Conservation (phyloP, 305 asterid genomes). For the Solanum chacoense region DNA sequence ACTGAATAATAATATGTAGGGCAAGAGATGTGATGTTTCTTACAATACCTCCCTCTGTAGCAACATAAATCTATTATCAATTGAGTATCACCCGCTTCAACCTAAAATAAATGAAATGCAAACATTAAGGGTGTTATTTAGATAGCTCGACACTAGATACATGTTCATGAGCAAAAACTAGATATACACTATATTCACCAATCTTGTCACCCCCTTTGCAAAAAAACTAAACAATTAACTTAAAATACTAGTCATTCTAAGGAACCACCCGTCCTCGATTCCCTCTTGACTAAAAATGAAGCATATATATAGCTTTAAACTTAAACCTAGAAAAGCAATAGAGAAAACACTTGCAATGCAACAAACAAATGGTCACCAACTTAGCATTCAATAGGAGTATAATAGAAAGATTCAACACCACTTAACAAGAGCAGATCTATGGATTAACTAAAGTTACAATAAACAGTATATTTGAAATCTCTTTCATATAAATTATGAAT, state of each 20-base stretch:
- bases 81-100: background rate
- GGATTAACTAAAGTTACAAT: background rate
- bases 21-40: background rate
- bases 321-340: background rate
- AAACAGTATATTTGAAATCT: background rate
- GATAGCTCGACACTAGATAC: background rate
- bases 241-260: too few species aligned
- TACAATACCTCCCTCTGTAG: background rate
- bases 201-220: background rate
- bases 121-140: background rate
- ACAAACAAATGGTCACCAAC: background rate
- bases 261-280: background rate
- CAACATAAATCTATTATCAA: background rate
- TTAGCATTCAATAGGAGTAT: background rate
- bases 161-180: background rate
- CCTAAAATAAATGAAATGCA: background rate
- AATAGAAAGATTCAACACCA: background rate
- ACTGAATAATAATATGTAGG: background rate
- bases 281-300: background rate
- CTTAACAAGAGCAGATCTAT: background rate
- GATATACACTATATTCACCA: background rate
- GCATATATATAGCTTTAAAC: too few species aligned
- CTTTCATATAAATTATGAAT: background rate
- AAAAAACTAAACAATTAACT: too few species aligned
- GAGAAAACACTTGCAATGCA: background rate